These are phyloP conservation scores for Geotrichum phurueaensis DNA, from an alignment of 1,139 yeast genomes.

Conservation along the genomic window DNA sequence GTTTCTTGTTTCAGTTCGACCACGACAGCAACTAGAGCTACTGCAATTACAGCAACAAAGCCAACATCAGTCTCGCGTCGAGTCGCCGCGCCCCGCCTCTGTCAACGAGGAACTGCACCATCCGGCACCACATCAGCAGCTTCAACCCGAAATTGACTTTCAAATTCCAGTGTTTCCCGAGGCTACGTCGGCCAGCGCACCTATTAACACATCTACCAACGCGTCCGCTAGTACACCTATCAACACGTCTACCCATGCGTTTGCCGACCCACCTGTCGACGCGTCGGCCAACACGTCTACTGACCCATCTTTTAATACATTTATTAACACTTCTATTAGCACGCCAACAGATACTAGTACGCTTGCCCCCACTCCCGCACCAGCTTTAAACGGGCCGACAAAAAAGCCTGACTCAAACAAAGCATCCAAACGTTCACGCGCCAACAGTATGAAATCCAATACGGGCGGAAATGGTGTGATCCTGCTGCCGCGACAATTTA, in stretches of 20 bases:
- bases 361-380: neutral
- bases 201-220: neutral
- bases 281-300: too few relatives aligned
- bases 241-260: too few relatives aligned
- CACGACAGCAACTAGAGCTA: neutral
- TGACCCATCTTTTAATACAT: too few relatives aligned
- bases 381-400: neutral
- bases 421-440: neutral
- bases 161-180: neutral
- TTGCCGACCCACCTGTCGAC: too few relatives aligned
- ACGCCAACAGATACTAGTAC: constrained; percentile 28
- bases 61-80: neutral
- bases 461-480: constrained; percentile 27
- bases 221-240: neutral
- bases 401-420: neutral
- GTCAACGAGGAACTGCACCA: neutral
- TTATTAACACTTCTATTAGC: too few relatives aligned
- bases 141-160: neutral
- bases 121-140: neutral
- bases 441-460: too few relatives aligned
- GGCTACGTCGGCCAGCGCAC: too few relatives aligned
- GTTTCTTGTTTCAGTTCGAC: constrained; percentile 39
- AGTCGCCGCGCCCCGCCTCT: neutral
- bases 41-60: neutral
- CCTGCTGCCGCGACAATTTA: constrained; percentile 30